These are phyloP conservation scores for Gorgonomyces haynaldii DNA, from an alignment of 192 early-diverging fungal genomes.

Conservation along the genomic window DNA sequence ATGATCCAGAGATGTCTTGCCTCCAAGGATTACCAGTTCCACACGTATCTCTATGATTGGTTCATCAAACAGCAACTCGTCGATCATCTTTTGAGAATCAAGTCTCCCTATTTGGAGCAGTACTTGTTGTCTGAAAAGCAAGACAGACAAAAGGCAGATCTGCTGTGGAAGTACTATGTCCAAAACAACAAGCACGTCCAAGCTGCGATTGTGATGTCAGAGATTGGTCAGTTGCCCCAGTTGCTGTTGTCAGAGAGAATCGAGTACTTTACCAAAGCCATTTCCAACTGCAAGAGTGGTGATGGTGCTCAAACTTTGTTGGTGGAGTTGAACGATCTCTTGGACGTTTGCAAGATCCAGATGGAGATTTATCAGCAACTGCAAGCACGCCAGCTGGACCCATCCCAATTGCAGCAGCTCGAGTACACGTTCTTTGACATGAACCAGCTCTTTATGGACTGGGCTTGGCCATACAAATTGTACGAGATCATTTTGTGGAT, in stretches of 20 bases:
- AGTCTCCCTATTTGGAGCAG: conserved; percentile 24
- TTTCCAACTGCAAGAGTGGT: conserved; percentile 52
- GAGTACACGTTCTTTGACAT: conserved; percentile 3
- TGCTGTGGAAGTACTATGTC: conserved; percentile 60
- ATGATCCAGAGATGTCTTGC: conserved; percentile 28
- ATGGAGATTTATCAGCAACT: not conserved
- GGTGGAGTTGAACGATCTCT: conserved; percentile 7
- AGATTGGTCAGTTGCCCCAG: conserved; percentile 13
- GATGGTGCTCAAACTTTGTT: not conserved
- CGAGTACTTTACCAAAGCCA: conserved; percentile 53
- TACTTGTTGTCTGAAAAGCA: conserved; percentile 10
- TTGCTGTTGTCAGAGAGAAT: conserved; percentile 34
- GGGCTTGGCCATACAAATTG: conserved; percentile 12
- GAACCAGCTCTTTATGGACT: conserved; percentile 10
- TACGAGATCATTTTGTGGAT: conserved; percentile 15
- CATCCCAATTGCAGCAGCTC: not conserved
- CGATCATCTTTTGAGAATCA: conserved; percentile 29
- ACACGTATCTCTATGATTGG: conserved; percentile 56
- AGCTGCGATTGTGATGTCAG: conserved; percentile 39
- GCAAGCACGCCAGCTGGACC: too few species aligned
- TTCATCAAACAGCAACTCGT: conserved; percentile 34
- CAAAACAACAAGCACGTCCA: conserved; percentile 39
- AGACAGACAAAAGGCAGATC: conserved; percentile 29
- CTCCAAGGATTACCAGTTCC: conserved; percentile 48
- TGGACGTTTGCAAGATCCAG: conserved; percentile 7